Evolutionary conservation across 768 basidiomycete species (phyloP), one percentile per base, ranked within the genome.

Genomic region (Russula sp.): DNA sequence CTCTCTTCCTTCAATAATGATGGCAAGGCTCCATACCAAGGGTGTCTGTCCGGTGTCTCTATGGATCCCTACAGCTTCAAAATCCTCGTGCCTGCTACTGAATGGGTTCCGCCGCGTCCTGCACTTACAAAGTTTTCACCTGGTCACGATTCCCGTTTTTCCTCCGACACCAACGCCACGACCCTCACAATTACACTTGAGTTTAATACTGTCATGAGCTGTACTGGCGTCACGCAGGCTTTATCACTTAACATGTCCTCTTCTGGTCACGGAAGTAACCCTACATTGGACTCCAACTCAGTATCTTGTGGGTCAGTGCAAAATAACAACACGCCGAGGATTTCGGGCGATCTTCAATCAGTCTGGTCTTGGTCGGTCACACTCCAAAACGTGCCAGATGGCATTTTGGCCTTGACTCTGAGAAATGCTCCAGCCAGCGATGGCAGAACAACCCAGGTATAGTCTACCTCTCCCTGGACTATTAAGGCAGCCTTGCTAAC

Each of bases 31-130:
- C 88, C 88, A 4, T 93, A 70, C 71, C 81, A 81, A 59, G 94
- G 94, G 2, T 96, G 94, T 78, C 72, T 96, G 46, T 73, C 74
- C 2, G 73, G 68, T 16, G 65, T 96, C 69, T 82, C 81, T 3
- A 78, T 96, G 75, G 81, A 85, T 36, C 81, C 86, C 0, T 93
- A 82, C 68, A 83, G 87, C 36, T 93, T 87, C 80, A 93, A 94
- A 73, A 84, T 83, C 1, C 77, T 93, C 20, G 91, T 97, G 8
- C 90, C 89, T 0, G 43, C 62, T 0, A 67, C 61, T 0, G 77
- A 87, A 65, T 97, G 93, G 91, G 75, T 83, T 7, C 66, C 82
- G 7, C 85, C 88, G 56, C 81, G 77, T 6, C 90, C 93, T 16
- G 81, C 83, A 58, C 72, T 97, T 59, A 91, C 90, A 18, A 82